Conservation (phyloP, 352 stramenopile species). For the Globisporangium splendens region DNA sequence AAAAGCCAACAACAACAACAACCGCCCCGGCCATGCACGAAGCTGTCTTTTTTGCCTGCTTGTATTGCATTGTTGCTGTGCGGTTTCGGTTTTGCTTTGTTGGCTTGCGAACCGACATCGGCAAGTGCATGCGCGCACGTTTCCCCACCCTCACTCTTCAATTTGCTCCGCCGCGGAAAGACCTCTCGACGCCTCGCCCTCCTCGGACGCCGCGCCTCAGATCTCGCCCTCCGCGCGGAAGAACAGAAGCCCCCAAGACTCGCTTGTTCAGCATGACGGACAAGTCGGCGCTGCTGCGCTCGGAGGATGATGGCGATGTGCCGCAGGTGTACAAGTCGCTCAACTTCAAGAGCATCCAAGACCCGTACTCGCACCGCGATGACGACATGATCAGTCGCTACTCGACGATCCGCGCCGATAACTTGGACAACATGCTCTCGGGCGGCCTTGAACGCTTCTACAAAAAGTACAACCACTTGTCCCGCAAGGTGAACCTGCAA, state of each 20-base stretch:
- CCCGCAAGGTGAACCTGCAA: slow-evolving; percentile 59
- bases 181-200: slow-evolving; percentile 4
- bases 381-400: slow-evolving; percentile 49
- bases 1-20: too few species aligned
- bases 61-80: background rate
- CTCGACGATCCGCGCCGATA: slow-evolving; percentile 54
- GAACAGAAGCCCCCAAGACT: too few species aligned
- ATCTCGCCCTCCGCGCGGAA: background rate
- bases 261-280: slow-evolving; percentile 16
- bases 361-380: slow-evolving; percentile 56
- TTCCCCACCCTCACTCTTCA: slow-evolving; percentile 9
- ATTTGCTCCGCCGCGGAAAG: slow-evolving; percentile 8
- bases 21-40: too few species aligned
- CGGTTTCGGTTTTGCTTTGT: slow-evolving; percentile 3
- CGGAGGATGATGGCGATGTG: slow-evolving; percentile 39
- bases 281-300: slow-evolving; percentile 28
- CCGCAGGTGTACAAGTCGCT: slow-evolving; percentile 64
- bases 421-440: slow-evolving; percentile 68
- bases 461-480: slow-evolving; percentile 79
- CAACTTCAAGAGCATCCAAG: slow-evolving; percentile 72
- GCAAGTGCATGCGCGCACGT: background rate
- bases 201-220: background rate
- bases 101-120: background rate
- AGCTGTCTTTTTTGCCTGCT: background rate
- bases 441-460: slow-evolving; percentile 76